Evolutionary conservation across 2,329 filamentous ascomycete genomes (phyloP).

Genomic region (Fusarium irregulare): DNA sequence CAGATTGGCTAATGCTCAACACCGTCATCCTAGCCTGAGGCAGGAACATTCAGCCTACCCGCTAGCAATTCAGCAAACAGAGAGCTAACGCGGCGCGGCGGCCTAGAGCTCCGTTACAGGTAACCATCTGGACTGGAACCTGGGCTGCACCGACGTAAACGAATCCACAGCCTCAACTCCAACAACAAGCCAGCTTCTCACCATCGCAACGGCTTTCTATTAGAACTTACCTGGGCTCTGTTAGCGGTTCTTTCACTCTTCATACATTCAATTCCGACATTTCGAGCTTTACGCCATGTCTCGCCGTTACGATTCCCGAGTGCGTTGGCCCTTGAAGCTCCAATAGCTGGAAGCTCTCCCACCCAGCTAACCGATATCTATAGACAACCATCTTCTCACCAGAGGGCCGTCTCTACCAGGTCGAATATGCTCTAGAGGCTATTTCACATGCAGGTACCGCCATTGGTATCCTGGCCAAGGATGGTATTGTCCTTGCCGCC

Average conservation of each 20-base stretch:
- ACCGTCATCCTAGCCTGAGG: slow-evolving; percentile 38
- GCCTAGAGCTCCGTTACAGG: slow-evolving; percentile 58
- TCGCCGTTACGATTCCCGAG: slow-evolving; percentile 96
- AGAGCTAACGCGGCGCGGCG: slow-evolving; percentile 53
- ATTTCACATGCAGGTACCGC: slow-evolving; percentile 98
- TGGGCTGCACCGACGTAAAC: slow-evolving; percentile 39
- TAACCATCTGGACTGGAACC: slow-evolving; percentile 23
- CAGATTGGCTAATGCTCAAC: neutral
- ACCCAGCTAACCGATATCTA: slow-evolving; percentile 41
- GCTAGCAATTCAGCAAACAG: slow-evolving; percentile 34
- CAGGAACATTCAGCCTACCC: slow-evolving; percentile 26
- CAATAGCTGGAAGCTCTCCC: slow-evolving; percentile 32
- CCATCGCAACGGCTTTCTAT: slow-evolving; percentile 31
- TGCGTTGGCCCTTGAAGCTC: slow-evolving; percentile 62
- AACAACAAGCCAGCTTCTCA: slow-evolving; percentile 38
- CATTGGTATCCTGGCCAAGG: slow-evolving; percentile 94
- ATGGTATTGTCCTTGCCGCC: slow-evolving; percentile 97
- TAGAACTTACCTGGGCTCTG: slow-evolving; percentile 12
- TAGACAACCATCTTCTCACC: slow-evolving; percentile 99
- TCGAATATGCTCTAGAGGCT: slow-evolving; percentile 98
- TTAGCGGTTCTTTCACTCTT: neutral
- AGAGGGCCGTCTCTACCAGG: slow-evolving; percentile 97
- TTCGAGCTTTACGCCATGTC: slow-evolving; percentile 73
- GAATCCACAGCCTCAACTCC: slow-evolving; percentile 39
- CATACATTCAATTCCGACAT: slow-evolving; percentile 1